phyloP scores from a whole-genome alignment of 495 filamentous ascomycete genomes.

The Xylaria nigripes region DNA sequence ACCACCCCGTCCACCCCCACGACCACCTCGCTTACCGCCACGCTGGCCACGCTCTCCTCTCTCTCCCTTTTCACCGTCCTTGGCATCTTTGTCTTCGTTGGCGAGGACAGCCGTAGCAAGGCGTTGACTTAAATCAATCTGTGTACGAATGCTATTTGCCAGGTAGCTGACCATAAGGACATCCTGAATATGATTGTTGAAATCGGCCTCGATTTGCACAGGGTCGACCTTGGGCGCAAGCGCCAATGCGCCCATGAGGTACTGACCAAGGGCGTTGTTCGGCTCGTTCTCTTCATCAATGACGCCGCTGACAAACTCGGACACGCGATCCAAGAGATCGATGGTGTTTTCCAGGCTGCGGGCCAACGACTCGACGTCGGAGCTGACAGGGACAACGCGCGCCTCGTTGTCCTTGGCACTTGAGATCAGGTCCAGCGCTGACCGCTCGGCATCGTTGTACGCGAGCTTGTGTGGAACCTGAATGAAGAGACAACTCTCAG shows the following conservation, averaged over 20 bases:
- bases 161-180: constrained; percentile 94
- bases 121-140: constrained; percentile 94
- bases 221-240: constrained; percentile 89
- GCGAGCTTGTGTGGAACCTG: constrained; percentile 84
- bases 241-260: constrained; percentile 81
- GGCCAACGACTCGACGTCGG: constrained; percentile 83
- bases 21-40: constrained; percentile 26
- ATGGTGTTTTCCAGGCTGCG: constrained; percentile 75
- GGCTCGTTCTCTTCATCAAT: constrained; percentile 54
- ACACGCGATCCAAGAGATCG: constrained; percentile 80
- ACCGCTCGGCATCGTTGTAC: constrained; percentile 83
- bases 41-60: constrained; percentile 31
- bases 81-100: constrained; percentile 41
- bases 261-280: constrained; percentile 84
- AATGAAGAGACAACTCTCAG: constrained; percentile 92
- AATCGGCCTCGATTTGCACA: constrained; percentile 85
- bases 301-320: constrained; percentile 80
- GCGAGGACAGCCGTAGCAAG: constrained; percentile 78
- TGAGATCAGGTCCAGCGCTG: constrained; percentile 77
- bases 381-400: constrained; percentile 59
- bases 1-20: constrained; percentile 37
- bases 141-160: constrained; percentile 96
- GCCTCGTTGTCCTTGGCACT: constrained; percentile 72
- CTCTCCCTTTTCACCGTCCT: constrained; percentile 40
- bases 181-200: constrained; percentile 99